Evolutionary conservation across 441 rosid genomes (phyloP).

Genomic region (Syzygium syzygioides): DNA sequence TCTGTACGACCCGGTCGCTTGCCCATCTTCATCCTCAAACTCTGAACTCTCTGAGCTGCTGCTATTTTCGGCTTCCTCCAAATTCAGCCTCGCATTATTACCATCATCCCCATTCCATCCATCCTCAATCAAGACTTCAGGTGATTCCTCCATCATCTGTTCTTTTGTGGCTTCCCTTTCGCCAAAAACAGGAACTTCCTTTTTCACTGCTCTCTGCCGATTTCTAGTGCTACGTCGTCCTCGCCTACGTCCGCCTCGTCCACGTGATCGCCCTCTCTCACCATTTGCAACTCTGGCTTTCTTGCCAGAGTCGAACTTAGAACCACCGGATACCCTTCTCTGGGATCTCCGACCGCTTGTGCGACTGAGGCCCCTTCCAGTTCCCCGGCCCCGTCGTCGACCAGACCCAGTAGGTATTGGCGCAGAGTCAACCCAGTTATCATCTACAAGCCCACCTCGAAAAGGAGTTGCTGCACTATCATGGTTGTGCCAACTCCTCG

Average conservation of each 20-base stretch:
- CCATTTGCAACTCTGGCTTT: conserved; percentile 21
- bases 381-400: conserved; percentile 30
- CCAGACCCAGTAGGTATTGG: conserved; percentile 28
- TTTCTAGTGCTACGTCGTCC: conserved; percentile 44
- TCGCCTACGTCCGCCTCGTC: conserved; percentile 39
- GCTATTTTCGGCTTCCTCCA: conserved; percentile 33
- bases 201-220: conserved; percentile 40
- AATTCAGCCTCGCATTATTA: conserved; percentile 20
- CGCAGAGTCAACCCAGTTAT: conserved; percentile 38
- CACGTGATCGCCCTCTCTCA: conserved; percentile 35
- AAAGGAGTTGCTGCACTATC: conserved; percentile 23
- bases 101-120: conserved; percentile 30
- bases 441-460: conserved; percentile 33
- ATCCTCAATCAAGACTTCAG: conserved; percentile 25
- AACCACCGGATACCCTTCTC: conserved; percentile 29
- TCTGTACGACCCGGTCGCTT: conserved; percentile 41
- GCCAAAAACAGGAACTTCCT: conserved; percentile 21
- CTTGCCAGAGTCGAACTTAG: conserved; percentile 40
- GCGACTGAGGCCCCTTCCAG: conserved; percentile 41
- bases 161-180: conserved; percentile 17
- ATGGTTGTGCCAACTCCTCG: conserved; percentile 26
- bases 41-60: conserved; percentile 67
- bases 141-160: conserved; percentile 16
- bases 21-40: conserved; percentile 58
- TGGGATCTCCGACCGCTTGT: conserved; percentile 35